Percentiles rank a stretch among this genome's conserved stretches.
Evolutionary conservation across 1,284 basidiomycete genomes (phyloP).

Genomic region (Malassezia arunalokei): DNA sequence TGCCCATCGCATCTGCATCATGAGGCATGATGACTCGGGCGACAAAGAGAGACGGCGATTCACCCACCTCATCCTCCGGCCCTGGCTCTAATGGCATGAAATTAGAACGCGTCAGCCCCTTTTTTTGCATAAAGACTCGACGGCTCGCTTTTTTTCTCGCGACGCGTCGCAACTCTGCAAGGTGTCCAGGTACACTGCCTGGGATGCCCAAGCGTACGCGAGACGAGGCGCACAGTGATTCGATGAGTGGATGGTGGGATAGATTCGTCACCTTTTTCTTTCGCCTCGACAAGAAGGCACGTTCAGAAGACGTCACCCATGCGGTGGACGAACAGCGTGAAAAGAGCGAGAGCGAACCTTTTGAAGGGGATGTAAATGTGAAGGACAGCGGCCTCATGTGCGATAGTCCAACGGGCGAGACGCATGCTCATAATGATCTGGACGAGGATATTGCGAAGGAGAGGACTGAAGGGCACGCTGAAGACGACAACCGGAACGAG

Average conservation of each 20-base stretch:
- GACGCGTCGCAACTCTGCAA: background rate
- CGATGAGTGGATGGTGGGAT: background rate
- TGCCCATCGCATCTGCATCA: background rate
- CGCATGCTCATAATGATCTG: background rate
- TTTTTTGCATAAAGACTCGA: background rate
- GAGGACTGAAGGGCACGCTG: background rate
- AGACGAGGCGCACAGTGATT: background rate
- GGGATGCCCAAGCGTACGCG: constrained; percentile 6
- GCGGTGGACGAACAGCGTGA: too few relatives aligned
- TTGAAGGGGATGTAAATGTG: too few relatives aligned
- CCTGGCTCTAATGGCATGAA: background rate
- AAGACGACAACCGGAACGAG: background rate
- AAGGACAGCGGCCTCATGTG: too few relatives aligned
- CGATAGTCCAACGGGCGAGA: too few relatives aligned
- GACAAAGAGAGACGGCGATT: constrained; percentile 1
- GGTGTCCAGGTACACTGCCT: constrained; percentile 3
- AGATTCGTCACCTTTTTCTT: background rate
- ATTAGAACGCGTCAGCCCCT: background rate
- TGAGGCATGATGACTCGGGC: background rate
- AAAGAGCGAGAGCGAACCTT: too few relatives aligned
- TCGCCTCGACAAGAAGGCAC: background rate
- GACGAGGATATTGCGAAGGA: background rate
- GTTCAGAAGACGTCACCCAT: background rate
- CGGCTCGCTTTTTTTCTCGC: background rate
- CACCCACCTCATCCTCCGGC: constrained; percentile 3